phyloP scores from a whole-genome alignment of 2,329 filamentous ascomycete species.

The Epichloe coenophiala region DNA sequence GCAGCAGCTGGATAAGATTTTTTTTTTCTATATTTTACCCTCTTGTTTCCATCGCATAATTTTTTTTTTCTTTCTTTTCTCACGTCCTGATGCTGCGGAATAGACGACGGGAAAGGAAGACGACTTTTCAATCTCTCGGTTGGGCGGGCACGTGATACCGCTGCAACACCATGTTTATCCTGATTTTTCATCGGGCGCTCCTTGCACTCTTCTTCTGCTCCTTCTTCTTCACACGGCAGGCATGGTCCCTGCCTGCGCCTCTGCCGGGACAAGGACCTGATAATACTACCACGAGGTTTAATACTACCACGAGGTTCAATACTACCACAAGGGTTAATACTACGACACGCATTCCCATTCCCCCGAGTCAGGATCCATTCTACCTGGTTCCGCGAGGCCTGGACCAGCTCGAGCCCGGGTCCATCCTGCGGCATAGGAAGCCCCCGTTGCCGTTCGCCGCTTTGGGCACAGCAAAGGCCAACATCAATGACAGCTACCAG shows the following conservation, averaged over 20 bases:
- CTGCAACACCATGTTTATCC: neutral
- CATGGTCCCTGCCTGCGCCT: neutral
- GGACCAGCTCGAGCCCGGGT: constrained; percentile 7
- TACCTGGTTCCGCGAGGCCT: constrained; percentile 7
- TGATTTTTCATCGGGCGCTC: too few species aligned
- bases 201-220: neutral
- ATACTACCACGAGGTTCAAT: too few species aligned
- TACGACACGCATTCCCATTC: neutral
- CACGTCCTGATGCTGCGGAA: too few species aligned
- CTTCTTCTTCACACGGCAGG: neutral
- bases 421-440: constrained; percentile 10
- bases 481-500: constrained; percentile 14
- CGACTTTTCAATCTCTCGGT: too few species aligned
- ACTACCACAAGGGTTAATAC: too few species aligned
- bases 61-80: too few species aligned
- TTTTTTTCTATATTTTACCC: too few species aligned
- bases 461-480: constrained; percentile 4
- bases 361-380: neutral
- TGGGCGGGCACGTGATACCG: too few species aligned
- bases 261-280: neutral
- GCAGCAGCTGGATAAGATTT: too few species aligned
- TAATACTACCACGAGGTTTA: too few species aligned
- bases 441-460: constrained; percentile 11
- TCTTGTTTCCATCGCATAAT: too few species aligned
- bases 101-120: too few species aligned